Percentiles rank a stretch among this genome's conserved stretches.
Evolutionary conservation across 441 rosid species (phyloP).

Genomic region (Populus trichocarpa): DNA sequence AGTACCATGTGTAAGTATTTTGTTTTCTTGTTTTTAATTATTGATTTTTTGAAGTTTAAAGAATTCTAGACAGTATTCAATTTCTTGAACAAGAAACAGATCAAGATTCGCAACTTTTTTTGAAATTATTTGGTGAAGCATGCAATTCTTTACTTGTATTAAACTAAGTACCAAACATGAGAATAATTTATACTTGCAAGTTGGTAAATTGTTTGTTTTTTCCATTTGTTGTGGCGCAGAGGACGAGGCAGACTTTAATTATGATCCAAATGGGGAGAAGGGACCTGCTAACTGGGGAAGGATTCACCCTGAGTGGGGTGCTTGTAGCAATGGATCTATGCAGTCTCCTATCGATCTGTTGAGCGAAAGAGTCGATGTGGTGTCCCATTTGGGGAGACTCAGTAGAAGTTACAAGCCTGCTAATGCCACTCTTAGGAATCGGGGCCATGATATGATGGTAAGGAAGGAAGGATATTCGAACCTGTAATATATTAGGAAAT

Average conservation of each 20-base stretch:
- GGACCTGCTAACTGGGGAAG: slow-evolving; percentile 75
- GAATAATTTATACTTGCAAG: background rate
- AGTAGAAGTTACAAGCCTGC: slow-evolving; percentile 46
- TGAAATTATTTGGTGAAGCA: no score
- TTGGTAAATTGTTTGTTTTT: background rate
- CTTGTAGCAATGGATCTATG: slow-evolving; percentile 64
- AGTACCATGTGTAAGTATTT: background rate
- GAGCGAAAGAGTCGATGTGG: slow-evolving; percentile 47
- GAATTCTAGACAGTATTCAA: no score
- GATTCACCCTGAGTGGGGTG: slow-evolving; percentile 57
- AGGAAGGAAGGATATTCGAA: background rate
- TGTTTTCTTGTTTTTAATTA: background rate
- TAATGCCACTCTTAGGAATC: slow-evolving; percentile 59
- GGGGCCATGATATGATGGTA: slow-evolving; percentile 92
- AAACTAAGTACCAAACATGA: background rate
- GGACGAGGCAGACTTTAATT: slow-evolving; percentile 60
- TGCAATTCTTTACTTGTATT: background rate
- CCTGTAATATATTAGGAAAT: background rate
- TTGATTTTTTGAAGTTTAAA: background rate
- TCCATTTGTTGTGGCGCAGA: slow-evolving; percentile 27
- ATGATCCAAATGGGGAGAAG: slow-evolving; percentile 21
- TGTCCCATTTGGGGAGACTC: slow-evolving; percentile 47
- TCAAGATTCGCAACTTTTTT: background rate
- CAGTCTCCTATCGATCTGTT: slow-evolving; percentile 76
- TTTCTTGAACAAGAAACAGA: no score